Base-by-base conservation (phyloP, 2,329 filamentous ascomycete genomes). In the Talaromyces pinophilus region DNA sequence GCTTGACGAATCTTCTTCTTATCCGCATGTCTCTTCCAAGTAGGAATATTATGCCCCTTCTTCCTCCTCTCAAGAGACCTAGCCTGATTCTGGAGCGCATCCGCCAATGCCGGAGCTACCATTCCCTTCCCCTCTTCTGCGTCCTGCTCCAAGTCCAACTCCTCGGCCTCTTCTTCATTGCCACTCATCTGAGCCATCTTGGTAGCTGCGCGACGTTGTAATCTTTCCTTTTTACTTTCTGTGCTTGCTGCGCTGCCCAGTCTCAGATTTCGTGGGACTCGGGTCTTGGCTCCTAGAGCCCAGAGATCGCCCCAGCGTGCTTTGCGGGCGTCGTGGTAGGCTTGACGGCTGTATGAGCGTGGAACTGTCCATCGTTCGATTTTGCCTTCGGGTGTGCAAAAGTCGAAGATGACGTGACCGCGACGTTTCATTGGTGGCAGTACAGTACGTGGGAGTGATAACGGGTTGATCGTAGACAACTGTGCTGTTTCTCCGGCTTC, bases 331-430 rank as follows among this genome's bases (percentile, higher is more conserved):
- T 98, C 95, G 72, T 91, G 92, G 80, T 94, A 98, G 0, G 93
- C 93, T 72, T 90, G 88, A 72, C 86, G 89, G 76, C 89, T 90
- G 79, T 90, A 95, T 67, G 89, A 92, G 71, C 88, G 88, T 1
- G 94, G 92, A 0, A 99, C 90, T 0, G 90, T 95, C 95, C 95
- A 99, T 64, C 95, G 91, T 82, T 99, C 94, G 40, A 97, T 88
- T 50, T 86, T 88, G 38, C 92, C 95, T 0, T 87, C 85, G 0
- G 94, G 90, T 0, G 95, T 98, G 82, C 95, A 99, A 2, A 98
- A 77, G 75, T 99, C 95, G 33, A 99, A 82, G 17, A 90, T 92
- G 52, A 98, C 89, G 76, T 99, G 95, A 0, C 93, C 92, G 46
- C 88, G 88, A 28, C 92, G 88, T 82, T 99, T 99, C 67, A 99